phyloP scores from a whole-genome alignment of 2,329 filamentous ascomycete species.

The Davidsoniella australis region DNA sequence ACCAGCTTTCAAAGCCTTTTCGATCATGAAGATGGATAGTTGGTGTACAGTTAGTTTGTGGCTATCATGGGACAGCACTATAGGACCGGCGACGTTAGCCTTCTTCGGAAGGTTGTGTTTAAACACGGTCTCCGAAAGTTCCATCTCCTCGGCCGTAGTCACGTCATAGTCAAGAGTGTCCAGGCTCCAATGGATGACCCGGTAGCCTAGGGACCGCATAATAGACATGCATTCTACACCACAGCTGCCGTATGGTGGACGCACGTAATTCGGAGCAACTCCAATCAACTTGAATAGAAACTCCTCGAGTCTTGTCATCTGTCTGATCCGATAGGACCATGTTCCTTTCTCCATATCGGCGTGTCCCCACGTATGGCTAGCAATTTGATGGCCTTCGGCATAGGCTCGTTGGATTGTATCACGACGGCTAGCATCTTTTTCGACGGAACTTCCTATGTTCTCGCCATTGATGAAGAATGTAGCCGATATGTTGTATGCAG shows the following conservation, averaged over 20 bases:
- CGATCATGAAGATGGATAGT: slow-evolving; percentile 18
- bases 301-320: slow-evolving; percentile 30
- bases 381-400: slow-evolving; percentile 40
- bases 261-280: slow-evolving; percentile 27
- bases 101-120: slow-evolving; percentile 12
- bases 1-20: slow-evolving; percentile 9
- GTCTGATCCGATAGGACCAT: slow-evolving; percentile 19
- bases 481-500: slow-evolving; percentile 19
- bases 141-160: slow-evolving; percentile 30
- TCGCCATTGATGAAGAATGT: slow-evolving; percentile 24
- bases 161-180: slow-evolving; percentile 46
- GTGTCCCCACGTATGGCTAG: slow-evolving; percentile 35
- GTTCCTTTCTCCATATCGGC: slow-evolving; percentile 23
- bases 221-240: slow-evolving; percentile 19
- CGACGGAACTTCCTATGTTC: slow-evolving; percentile 20
- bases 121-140: slow-evolving; percentile 25
- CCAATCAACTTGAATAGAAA: slow-evolving; percentile 26
- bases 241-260: slow-evolving; percentile 29
- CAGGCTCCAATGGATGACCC: slow-evolving; percentile 37
- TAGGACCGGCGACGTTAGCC: slow-evolving; percentile 22
- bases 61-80: slow-evolving; percentile 37
- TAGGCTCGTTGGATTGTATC: slow-evolving; percentile 27
- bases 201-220: slow-evolving; percentile 30
- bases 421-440: slow-evolving; percentile 2
- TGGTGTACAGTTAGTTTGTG: slow-evolving; percentile 29